Evolutionary conservation across 2,329 filamentous ascomycete species (phyloP), one percentile per base, ranked within the genome.

Genomic region (Ilyonectria destructans): DNA sequence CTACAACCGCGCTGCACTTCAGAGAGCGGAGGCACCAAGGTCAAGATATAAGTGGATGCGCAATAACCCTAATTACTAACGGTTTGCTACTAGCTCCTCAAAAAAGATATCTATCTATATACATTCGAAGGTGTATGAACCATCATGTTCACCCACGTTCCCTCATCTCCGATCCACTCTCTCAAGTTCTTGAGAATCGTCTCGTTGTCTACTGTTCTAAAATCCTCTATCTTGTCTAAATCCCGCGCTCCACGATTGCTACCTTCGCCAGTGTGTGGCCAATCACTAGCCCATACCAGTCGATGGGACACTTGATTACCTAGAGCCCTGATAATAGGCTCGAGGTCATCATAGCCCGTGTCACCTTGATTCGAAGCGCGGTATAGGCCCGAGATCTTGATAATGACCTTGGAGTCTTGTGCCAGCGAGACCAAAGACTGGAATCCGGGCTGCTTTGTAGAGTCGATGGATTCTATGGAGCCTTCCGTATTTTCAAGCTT

Each of bases 251-350:
- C 55, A 9, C 59, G 49, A 48, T 48, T 49, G 17, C 55, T 55
- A 19, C 59, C 59, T 19, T 33, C 52, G 1, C 49, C 59, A n/a
- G 59, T 62, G 15, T 62, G 59, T 8, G 59, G 49, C 49, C 59
- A 62, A 48, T 62, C 59, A 23, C 35, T 62, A 7, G 59, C 59
- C 59, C 59, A 62, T 1, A 62, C 40, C 6, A 62, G 5, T 1
- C 40, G 26, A 9, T 62, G 37, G 17, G 59, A 49, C 23, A 62
- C 35, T n/a, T 55, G 31, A 2, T 6, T 15, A 6, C 26, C 37
- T 17, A 62, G 13, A 2, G 40, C 40, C n/a, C 45, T 55, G 7
- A 62, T 62, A n/a, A 62, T 56, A 6, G 49, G 26, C 12, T 62
- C 59, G 7, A 62, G 49, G 19, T 62, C 59, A 2, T 55, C 37